Base-by-base conservation (phyloP, 805 yeast species). In the Saturnispora silvae region DNA sequence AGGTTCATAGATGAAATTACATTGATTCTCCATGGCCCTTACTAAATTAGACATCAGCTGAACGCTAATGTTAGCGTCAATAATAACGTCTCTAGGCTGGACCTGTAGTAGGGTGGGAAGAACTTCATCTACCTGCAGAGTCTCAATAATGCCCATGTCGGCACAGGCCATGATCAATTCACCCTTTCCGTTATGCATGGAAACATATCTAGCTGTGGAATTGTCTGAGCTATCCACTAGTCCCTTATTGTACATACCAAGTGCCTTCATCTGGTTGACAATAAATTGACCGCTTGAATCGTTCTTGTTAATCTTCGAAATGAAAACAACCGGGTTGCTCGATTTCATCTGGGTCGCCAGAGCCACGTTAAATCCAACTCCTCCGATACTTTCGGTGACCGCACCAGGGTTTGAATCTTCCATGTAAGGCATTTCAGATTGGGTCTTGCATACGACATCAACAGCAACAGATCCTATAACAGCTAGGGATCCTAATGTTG, bases 291-390 rank as follows among this genome's bases (percentile, higher is more conserved):
- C 84, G 3, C 72, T 63, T 8, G 58, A 39, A 44, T 81, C 89
- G n/a, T 64, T 50, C 18, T 36, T 32, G 3, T 83, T 85, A 5
- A 83, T 63, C 4, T 68, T 64, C 0, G 86, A 72, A 0, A 84
- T 56, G 23, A 83, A 44, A 14, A 53, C 29, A 1, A 49, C 41
- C 2, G 51, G 63, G 1, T 61, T 46, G 0, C 52, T 24, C n/a
- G 43, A 48, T 3, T 45, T 46, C 34, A 43, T 52, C 2, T 41
- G 33, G 3, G 45, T 42, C 0, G 92, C 89, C n/a, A 70, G 49
- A 0, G 83, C 76, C 13, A 85, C 76, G 48, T 86, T 85, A 53
- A 70, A 77, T 0, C 85, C 96, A 2, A 85, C 95, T 1, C 95
- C 96, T 1, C 95, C 96, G 7, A 83, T 53, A 3, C 76, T 65